Conservation (phyloP, 257 asterid species). For the Perilla frutescens region DNA sequence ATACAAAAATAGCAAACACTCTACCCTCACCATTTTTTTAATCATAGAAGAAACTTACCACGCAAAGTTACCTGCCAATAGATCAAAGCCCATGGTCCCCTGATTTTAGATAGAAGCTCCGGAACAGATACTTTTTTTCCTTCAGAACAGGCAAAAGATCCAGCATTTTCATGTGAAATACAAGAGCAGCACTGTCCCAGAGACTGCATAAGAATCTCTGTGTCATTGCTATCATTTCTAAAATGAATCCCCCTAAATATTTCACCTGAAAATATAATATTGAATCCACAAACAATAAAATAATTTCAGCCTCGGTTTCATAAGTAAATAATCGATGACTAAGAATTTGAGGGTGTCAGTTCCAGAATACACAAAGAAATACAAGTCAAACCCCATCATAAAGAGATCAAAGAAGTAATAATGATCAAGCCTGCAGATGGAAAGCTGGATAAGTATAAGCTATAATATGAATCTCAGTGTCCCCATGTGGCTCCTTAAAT, state of each 20-base stretch:
- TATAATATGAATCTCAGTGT: slow-evolving; percentile 11
- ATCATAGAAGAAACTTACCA: slow-evolving; percentile 73
- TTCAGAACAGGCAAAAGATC: slow-evolving; percentile 47
- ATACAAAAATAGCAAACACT: slow-evolving; percentile 17
- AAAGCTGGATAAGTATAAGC: background rate
- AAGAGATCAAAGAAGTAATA: background rate
- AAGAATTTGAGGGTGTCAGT: background rate
- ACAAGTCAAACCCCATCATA: background rate
- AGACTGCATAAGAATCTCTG: slow-evolving; percentile 78
- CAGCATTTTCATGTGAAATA: slow-evolving; percentile 46
- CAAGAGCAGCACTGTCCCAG: slow-evolving; percentile 66
- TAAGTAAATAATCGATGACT: background rate
- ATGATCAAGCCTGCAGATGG: background rate
- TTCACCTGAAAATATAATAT: slow-evolving; percentile 63
- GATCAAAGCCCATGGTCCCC: slow-evolving; percentile 96
- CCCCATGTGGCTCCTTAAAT: background rate
- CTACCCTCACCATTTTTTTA: slow-evolving; percentile 26
- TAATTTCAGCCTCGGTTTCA: slow-evolving; percentile 14
- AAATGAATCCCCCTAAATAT: slow-evolving; percentile 79
- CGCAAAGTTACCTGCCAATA: slow-evolving; percentile 96
- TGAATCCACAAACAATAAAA: slow-evolving; percentile 17
- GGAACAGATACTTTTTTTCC: slow-evolving; percentile 57
- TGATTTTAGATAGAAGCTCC: slow-evolving; percentile 77
- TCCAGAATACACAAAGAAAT: slow-evolving; percentile 3
- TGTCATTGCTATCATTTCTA: slow-evolving; percentile 62